Evolutionary conservation across 2,329 filamentous ascomycete species (phyloP).

Genomic region (Fonsecaea multimorphosa): DNA sequence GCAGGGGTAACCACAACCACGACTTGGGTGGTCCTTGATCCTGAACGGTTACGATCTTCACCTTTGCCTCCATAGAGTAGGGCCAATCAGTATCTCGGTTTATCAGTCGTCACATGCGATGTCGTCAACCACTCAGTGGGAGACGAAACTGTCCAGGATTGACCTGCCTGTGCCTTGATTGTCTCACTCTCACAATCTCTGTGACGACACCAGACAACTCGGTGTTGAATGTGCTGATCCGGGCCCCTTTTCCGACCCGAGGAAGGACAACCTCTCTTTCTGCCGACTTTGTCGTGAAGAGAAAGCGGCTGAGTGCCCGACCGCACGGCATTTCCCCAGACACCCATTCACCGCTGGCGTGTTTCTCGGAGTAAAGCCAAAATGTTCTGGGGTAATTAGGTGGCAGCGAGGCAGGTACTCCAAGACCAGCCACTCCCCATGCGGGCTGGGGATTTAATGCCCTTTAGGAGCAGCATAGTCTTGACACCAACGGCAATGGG

Average conservation of each 20-base stretch:
- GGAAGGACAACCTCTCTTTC: neutral
- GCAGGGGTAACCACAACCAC: constrained; percentile 2
- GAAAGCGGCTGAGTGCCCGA: neutral
- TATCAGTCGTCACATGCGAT: neutral
- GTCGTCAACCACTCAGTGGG: neutral
- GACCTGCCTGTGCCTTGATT: constrained; percentile 7
- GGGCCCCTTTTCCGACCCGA: constrained; percentile 2
- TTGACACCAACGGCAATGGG: neutral
- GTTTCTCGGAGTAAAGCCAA: constrained; percentile 21
- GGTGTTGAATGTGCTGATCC: neutral
- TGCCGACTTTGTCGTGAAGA: neutral
- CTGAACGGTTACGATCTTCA: neutral
- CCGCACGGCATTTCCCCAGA: neutral
- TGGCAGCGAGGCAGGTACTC: no score
- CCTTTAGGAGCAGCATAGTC: neutral
- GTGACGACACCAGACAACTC: neutral
- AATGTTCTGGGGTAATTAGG: neutral
- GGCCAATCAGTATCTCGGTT: neutral
- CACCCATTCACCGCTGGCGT: neutral
- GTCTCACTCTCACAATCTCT: neutral
- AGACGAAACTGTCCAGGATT: neutral
- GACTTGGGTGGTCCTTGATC: neutral
- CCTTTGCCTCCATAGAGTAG: neutral
- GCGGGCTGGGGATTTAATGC: neutral
- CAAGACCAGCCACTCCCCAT: neutral